Conservation (phyloP, 352 stramenopile genomes). For the Globisporangium megalacanthum region DNA sequence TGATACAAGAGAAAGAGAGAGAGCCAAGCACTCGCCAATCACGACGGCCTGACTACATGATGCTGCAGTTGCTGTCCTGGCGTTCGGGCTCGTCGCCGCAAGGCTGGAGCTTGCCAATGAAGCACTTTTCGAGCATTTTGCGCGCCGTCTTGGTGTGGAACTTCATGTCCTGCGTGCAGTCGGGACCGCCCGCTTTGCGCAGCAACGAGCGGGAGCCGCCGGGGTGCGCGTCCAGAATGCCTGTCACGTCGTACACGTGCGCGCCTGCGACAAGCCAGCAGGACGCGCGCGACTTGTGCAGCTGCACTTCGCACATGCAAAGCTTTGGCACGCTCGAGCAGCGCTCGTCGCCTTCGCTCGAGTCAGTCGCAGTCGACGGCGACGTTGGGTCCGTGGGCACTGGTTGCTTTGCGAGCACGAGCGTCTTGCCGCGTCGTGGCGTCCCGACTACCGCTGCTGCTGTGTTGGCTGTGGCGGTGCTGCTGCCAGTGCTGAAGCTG, state of each 20-base stretch:
- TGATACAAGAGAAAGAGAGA: conserved; percentile 17
- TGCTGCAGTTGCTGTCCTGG: conserved; percentile 44
- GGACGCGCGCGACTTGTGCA: conserved; percentile 88
- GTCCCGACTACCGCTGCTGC: conserved; percentile 4
- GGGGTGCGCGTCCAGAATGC: conserved; percentile 65
- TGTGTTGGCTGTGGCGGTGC: background rate
- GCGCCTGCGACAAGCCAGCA: conserved; percentile 94
- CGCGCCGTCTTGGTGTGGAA: conserved; percentile 77
- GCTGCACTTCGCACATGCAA: conserved; percentile 67
- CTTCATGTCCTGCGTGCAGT: conserved; percentile 76
- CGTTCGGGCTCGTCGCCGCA: conserved; percentile 44
- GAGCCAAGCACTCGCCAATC: too few species aligned
- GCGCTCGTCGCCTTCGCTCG: conserved; percentile 24
- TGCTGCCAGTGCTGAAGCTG: conserved; percentile 11
- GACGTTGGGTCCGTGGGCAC: conserved; percentile 5
- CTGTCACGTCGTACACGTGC: conserved; percentile 85
- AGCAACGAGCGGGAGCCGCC: conserved; percentile 74
- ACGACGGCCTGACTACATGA: conserved; percentile 48
- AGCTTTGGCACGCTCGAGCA: conserved; percentile 64
- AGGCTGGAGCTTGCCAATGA: conserved; percentile 66
- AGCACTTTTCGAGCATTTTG: conserved; percentile 77
- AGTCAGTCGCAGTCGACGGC: conserved; percentile 11
- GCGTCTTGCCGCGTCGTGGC: conserved; percentile 24
- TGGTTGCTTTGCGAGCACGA: conserved; percentile 19
- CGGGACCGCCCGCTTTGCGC: conserved; percentile 66